These are phyloP conservation scores for Coleophoma cylindrospora DNA, from an alignment of 2,329 filamentous ascomycete species.

Conservation along the genomic window DNA sequence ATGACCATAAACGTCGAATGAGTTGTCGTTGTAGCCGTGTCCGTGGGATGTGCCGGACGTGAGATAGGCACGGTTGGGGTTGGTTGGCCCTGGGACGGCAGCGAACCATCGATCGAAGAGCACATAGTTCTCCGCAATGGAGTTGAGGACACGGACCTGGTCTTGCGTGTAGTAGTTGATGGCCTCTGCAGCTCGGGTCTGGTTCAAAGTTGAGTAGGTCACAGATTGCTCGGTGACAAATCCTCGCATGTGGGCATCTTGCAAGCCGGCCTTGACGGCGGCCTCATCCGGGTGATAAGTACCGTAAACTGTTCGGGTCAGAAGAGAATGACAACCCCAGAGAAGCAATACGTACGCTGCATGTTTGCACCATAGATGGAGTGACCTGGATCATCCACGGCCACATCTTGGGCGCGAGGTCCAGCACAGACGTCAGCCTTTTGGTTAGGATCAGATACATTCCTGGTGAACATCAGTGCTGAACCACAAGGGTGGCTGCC, in stretches of 20 bases:
- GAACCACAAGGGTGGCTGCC: not conserved
- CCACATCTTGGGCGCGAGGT: conserved; percentile 30
- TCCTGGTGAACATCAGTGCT: conserved; percentile 12
- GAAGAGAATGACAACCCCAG: too few species aligned
- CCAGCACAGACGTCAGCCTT: conserved; percentile 29
- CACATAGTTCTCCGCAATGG: conserved; percentile 36
- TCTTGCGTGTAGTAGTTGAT: conserved; percentile 38
- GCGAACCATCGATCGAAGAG: conserved; percentile 39
- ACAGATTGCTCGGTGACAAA: conserved; percentile 37
- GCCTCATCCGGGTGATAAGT: conserved; percentile 29
- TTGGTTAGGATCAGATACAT: conserved; percentile 19
- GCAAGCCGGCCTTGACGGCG: conserved; percentile 8
- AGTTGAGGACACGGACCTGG: conserved; percentile 33
- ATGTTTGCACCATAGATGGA: conserved; percentile 35
- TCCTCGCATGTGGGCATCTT: conserved; percentile 29
- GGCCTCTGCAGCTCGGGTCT: conserved; percentile 32
- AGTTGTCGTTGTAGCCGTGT: conserved; percentile 30
- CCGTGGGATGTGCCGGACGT: conserved; percentile 34
- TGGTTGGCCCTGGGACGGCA: conserved; percentile 33
- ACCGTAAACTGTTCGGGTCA: conserved; percentile 24
- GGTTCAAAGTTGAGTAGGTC: conserved; percentile 28
- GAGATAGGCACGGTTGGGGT: conserved; percentile 25
- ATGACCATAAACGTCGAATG: conserved; percentile 27
- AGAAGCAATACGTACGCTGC: conserved; percentile 20
- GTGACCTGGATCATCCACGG: conserved; percentile 37